Evolutionary conservation across 306 rosid species (phyloP).

Genomic region (Medicago lupulina): DNA sequence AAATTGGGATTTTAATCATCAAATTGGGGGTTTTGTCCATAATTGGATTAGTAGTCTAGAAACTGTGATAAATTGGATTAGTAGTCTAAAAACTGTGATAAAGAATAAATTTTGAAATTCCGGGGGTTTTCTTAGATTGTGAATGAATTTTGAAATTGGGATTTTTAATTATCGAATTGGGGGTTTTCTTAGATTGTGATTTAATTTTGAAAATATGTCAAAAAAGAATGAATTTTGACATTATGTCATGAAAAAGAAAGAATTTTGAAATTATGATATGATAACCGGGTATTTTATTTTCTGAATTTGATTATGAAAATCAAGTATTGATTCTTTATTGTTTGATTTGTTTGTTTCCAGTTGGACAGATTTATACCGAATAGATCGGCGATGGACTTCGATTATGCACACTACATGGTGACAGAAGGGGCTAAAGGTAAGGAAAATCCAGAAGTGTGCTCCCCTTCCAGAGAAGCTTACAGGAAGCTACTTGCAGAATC

Average conservation of each 20-base stretch:
- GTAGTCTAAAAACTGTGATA: neutral
- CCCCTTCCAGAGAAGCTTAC: slow-evolving; percentile 74
- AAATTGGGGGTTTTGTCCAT: neutral
- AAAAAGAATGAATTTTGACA: neutral
- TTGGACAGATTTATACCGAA: slow-evolving; percentile 75
- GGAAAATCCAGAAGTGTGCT: slow-evolving; percentile 64
- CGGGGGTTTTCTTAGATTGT: neutral
- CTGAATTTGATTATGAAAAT: neutral
- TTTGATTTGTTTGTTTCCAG: slow-evolving; percentile 41
- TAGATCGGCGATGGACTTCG: slow-evolving; percentile 68
- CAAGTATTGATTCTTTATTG: neutral
- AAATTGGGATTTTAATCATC: neutral
- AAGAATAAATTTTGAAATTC: neutral
- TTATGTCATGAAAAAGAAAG: neutral
- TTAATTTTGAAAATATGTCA: neutral
- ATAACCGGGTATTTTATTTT: neutral
- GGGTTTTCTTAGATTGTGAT: neutral
- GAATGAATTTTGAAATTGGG: neutral
- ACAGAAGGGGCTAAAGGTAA: slow-evolving; percentile 65
- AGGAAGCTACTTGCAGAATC: slow-evolving; percentile 74
- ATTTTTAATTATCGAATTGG: neutral
- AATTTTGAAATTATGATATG: neutral
- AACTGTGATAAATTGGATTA: neutral
- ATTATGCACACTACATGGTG: slow-evolving; percentile 64
- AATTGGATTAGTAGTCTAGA: neutral